phyloP scores from a whole-genome alignment of 805 yeast species.

The Saccharomycopsis guyanensis region DNA sequence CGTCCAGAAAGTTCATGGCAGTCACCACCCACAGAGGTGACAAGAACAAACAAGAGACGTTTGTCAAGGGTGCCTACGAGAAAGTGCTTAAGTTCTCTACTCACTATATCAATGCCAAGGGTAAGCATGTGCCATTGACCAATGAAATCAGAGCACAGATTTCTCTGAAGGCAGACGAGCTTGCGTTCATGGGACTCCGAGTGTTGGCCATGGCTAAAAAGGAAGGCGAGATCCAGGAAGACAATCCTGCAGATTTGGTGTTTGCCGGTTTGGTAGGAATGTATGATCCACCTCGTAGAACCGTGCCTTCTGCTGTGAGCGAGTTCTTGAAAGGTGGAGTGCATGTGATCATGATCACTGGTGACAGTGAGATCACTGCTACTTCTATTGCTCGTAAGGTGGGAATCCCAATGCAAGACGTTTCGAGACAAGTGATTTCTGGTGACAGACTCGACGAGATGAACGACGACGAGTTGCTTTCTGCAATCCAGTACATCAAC shows the following conservation, averaged over 20 bases:
- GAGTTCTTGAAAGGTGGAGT: slow-evolving; percentile 86
- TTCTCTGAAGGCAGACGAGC: slow-evolving; percentile 45
- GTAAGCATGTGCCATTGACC: slow-evolving; percentile 24
- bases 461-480: slow-evolving; percentile 64
- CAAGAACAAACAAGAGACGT: slow-evolving; percentile 46
- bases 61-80: slow-evolving; percentile 90
- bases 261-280: slow-evolving; percentile 89
- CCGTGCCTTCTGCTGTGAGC: slow-evolving; percentile 68
- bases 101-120: slow-evolving; percentile 34
- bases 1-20: slow-evolving; percentile 87
- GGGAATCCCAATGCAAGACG: slow-evolving; percentile 73
- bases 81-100: slow-evolving; percentile 53
- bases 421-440: slow-evolving; percentile 61
- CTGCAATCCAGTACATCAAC: slow-evolving; percentile 72
- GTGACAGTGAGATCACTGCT: slow-evolving; percentile 87
- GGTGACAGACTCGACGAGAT: slow-evolving; percentile 78
- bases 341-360: slow-evolving; percentile 97
- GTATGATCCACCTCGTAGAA: slow-evolving; percentile 96
- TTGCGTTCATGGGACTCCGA: slow-evolving; percentile 82
- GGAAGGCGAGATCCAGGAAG: slow-evolving; percentile 20
- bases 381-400: slow-evolving; percentile 77
- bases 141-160: slow-evolving; percentile 33
- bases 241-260: slow-evolving; percentile 46
- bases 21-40: slow-evolving; percentile 56
- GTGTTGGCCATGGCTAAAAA: slow-evolving; percentile 72